These are phyloP conservation scores for Saksenaea oblongispora DNA, from an alignment of 371 early-diverging fungal species.

Conservation along the genomic window DNA sequence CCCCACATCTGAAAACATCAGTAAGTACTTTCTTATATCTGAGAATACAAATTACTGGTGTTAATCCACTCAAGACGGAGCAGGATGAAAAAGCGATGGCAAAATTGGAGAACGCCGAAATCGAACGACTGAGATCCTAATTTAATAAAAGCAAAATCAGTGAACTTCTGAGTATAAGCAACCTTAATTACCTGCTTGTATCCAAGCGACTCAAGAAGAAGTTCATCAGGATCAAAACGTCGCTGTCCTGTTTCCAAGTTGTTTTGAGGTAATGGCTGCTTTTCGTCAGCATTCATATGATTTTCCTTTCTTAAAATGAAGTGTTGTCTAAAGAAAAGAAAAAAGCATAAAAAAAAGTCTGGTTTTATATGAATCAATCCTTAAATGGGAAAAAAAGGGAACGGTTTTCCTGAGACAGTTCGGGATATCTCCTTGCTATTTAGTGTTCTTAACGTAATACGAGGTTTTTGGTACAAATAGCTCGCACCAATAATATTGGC, in stretches of 20 bases:
- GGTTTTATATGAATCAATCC: too few species aligned
- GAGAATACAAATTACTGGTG: conserved; percentile 37
- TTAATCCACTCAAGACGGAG: conserved; percentile 61
- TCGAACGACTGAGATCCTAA: conserved; percentile 67
- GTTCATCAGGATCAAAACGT: conserved; percentile 27
- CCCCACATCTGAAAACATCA: conserved; percentile 49
- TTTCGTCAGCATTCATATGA: background rate
- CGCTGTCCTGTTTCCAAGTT: conserved; percentile 15
- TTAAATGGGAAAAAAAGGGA: too few species aligned
- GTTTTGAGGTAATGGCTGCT: conserved; percentile 12
- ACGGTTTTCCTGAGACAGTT: too few species aligned
- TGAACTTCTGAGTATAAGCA: background rate
- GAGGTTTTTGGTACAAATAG: too few species aligned
- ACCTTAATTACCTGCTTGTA: conserved; percentile 42
- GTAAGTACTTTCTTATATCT: background rate
- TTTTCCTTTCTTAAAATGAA: too few species aligned
- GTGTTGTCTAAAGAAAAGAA: too few species aligned
- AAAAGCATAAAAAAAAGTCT: too few species aligned
- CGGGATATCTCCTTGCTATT: too few species aligned
- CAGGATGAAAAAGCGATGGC: conserved; percentile 67
- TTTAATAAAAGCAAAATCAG: background rate
- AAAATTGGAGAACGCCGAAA: conserved; percentile 65
- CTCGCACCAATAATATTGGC: too few species aligned
- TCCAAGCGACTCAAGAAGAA: conserved; percentile 44
- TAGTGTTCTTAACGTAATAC: too few species aligned